Evolutionary conservation across 2,329 filamentous ascomycete species (phyloP).

Genomic region (Monilinia laxa): DNA sequence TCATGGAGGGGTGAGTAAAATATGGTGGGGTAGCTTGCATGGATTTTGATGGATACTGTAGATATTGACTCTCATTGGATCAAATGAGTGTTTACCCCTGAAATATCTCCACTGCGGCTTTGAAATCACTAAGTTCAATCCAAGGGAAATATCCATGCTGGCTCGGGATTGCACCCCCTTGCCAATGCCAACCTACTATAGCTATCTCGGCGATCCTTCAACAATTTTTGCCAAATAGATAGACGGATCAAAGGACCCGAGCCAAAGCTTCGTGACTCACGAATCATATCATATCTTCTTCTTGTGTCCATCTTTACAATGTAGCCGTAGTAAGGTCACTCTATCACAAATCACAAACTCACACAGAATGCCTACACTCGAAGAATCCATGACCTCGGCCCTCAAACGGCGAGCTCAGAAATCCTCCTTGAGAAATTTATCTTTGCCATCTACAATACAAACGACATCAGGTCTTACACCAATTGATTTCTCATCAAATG

Average conservation of each 20-base stretch:
- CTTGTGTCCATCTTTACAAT: constrained; percentile 3
- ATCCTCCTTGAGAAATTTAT: constrained; percentile 15
- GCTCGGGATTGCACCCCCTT: neutral
- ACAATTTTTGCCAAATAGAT: neutral
- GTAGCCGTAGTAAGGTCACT: neutral
- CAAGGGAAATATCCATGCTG: constrained; percentile 1
- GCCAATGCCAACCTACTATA: neutral
- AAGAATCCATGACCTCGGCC: constrained; percentile 15
- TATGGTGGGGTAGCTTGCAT: constrained; percentile 17
- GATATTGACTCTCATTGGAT: neutral
- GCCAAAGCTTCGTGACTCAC: neutral
- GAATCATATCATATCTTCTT: constrained; percentile 6
- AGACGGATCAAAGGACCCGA: neutral
- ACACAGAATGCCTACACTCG: constrained; percentile 18
- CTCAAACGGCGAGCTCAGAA: constrained; percentile 20
- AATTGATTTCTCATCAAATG: constrained; percentile 44
- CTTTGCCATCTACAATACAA: constrained; percentile 10
- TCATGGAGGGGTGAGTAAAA: neutral
- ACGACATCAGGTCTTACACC: constrained; percentile 43
- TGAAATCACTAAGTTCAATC: neutral
- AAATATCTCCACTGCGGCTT: neutral
- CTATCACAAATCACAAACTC: neutral
- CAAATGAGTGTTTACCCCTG: neutral
- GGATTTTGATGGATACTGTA: neutral
- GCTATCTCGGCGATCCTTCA: constrained; percentile 10